Base-by-base conservation (phyloP, 2,329 filamentous ascomycete genomes). In the Biscogniauxia sp. region DNA sequence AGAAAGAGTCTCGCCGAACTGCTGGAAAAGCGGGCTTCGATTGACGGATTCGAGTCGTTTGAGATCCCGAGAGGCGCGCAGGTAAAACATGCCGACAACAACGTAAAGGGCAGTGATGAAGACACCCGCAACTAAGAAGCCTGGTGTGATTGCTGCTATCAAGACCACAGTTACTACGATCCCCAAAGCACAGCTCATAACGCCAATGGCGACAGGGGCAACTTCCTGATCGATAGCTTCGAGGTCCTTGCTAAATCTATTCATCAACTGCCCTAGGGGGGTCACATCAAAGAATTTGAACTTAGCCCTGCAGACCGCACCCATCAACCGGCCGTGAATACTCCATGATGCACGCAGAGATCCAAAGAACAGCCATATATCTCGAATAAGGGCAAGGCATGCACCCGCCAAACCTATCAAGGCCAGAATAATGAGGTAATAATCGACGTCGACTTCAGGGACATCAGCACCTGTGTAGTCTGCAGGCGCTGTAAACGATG, bases 211-310 rank as follows among this genome's bases (percentile, higher is more conserved):
- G 50, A 96, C 88, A 2, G 93, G 92, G 0, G 95, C 93, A 60
- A 99, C 91, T 75, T 99, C 95, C 74, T 99, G 95, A 68, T 99
- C 95, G 20, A 99, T 84, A 11, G 93, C 88, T 74, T 99, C 93
- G 15, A 99, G 85, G 74, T 99, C 95, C 76, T 98, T 98, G 74
- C 94, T 98, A 78, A 99, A 99, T 20, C 95, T 88, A 76, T 99
- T 99, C 89, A 98, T 98, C 70, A 99, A 83, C 76, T 97, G 94
- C 13, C 95, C 95, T 0, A 98, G 84, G 2, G 95, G 95, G 0
- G 95, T 99, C 1, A 94, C 90, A 72, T 99, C 95, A 71, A 99
- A 99, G 79, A 99, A 99, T 73, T 91, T 93, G 82, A 99, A 98
- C 73, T 93, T 94, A 28, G 95, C 95, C 67, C 93, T 88, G 15